These are phyloP conservation scores for Incumbomyces lentus DNA, from an alignment of 2,329 filamentous ascomycete species.

Conservation along the genomic window DNA sequence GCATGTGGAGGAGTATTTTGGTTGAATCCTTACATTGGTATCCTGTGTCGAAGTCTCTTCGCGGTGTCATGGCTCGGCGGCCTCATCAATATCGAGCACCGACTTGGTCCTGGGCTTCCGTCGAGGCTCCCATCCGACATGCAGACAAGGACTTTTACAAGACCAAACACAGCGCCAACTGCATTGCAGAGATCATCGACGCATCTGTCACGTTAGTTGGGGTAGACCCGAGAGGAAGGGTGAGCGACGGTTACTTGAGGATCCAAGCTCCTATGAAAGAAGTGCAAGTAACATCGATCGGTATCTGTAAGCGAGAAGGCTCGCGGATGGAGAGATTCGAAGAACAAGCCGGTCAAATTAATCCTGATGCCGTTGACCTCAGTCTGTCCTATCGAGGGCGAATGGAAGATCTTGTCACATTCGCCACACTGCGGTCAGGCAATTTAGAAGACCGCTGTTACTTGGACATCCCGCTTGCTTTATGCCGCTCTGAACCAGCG, in stretches of 20 bases:
- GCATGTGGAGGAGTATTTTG: neutral
- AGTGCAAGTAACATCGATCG: neutral
- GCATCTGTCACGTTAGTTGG: neutral
- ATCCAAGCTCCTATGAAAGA: neutral
- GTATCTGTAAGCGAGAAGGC: no score
- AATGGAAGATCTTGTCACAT: no score
- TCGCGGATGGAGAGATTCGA: no score
- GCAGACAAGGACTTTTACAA: neutral
- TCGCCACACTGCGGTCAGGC: no score
- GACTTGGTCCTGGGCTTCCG: neutral
- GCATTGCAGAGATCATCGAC: neutral
- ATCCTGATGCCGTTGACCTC: no score
- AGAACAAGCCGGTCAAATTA: no score
- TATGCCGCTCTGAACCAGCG: no score
- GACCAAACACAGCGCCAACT: neutral
- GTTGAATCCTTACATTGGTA: neutral
- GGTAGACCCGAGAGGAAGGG: neutral
- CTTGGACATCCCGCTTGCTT: no score
- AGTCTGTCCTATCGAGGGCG: no score
- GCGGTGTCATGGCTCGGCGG: neutral
- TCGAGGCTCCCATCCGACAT: neutral
- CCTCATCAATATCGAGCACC: neutral
- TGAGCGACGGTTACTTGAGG: neutral
- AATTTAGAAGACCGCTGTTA: no score
- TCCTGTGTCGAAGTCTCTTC: neutral